Percentiles rank a stretch among this genome's conserved stretches.
phyloP scores from a whole-genome alignment of 306 rosid genomes.

The Crotalaria pallida region DNA sequence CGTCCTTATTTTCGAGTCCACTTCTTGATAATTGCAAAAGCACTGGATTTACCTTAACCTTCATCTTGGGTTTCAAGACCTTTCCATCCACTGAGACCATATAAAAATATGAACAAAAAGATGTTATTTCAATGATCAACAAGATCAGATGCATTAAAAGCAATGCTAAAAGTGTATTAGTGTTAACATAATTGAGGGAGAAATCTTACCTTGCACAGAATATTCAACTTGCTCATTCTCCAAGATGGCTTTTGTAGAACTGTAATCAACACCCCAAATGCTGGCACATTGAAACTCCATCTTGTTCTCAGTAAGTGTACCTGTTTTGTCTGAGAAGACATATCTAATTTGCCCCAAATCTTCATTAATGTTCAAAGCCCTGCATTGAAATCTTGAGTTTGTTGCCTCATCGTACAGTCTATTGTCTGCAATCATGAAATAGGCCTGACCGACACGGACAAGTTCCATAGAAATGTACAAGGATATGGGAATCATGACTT shows the following conservation, averaged over 20 bases:
- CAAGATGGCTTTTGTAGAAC: conserved; percentile 25
- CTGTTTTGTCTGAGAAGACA: conserved; percentile 94
- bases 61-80: conserved; percentile 68
- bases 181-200: not conserved
- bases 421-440: conserved; percentile 75
- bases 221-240: conserved; percentile 37
- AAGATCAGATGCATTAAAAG: not conserved
- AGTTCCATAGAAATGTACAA: conserved; percentile 97
- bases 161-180: not conserved
- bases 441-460: conserved; percentile 91
- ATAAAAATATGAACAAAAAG: not conserved
- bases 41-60: conserved; percentile 56
- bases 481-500: conserved; percentile 96
- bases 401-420: conserved; percentile 73
- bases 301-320: conserved; percentile 96
- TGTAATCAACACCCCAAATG: conserved; percentile 84
- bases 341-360: conserved; percentile 92
- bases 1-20: conserved; percentile 37
- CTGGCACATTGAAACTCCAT: conserved; percentile 95
- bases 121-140: not conserved
- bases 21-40: conserved; percentile 54
- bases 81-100: conserved; percentile 63
- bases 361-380: conserved; percentile 90
- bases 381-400: conserved; percentile 78
- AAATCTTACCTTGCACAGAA: conserved; percentile 52